Evolutionary conservation across 495 filamentous ascomycete genomes (phyloP), one percentile per base, ranked within the genome.

Genomic region (Coniosporium apollinis): DNA sequence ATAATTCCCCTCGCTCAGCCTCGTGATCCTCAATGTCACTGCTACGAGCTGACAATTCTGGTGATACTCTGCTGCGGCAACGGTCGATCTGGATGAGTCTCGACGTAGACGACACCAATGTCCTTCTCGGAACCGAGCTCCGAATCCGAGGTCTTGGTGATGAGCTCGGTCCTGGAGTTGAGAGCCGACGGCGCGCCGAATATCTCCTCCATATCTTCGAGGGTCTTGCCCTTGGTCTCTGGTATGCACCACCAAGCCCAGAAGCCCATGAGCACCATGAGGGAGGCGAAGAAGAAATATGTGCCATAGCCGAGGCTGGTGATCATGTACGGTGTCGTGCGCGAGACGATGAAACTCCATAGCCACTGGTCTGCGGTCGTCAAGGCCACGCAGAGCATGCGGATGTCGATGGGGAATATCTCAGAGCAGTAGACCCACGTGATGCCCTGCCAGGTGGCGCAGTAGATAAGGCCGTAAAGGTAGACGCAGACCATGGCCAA

Each of bases 381-480:
- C 18, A 76, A 50, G 3, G 76, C 68, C 2, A 84, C 77, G 42
- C 79, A 79, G 44, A 76, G 66, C 11, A 75, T 72, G 19, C 79
- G 67, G 3, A 83, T 65, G 3, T 79, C 68, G 3, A 76, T 75
- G 4, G 74, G 70, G 8, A 79, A 78, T 47, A 86, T 83, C 61
- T 84, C 75, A 8, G 65, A 67, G 24, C 79, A 70, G 43, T 76
- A 77, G 36, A 79, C 82, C 80, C 78, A 50, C n/a, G 44, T 11
- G 34, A 26, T n/a, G 44, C 44, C 44, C 43, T 47, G 36, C 77
- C 78, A 83, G 26, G 77, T 75, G 49, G 82, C 79, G 37, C 80
- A 76, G 62, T 80, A 81, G 61, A 77, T 77, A 2, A 69, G 70
- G 9, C 76, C 78, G 45, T 82, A 82, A 29, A 82, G 55, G 52